Evolutionary conservation across 1,284 basidiomycete species (phyloP).

Genomic region (Mycena sp.): DNA sequence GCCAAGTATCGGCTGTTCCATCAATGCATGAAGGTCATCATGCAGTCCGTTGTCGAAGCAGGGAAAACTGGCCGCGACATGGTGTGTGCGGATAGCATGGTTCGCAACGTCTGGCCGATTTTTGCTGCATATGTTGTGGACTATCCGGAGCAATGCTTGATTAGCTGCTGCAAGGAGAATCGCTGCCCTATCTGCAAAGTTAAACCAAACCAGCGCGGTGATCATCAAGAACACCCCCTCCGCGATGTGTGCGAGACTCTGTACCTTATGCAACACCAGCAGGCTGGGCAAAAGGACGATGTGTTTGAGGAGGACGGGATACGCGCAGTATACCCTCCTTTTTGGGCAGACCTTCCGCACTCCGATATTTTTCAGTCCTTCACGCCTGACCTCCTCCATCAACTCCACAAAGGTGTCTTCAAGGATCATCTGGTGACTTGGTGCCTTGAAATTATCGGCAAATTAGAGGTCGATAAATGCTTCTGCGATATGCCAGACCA

Average conservation of each 20-base stretch:
- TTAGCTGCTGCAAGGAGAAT: no score
- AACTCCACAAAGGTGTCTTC: constrained; percentile 45
- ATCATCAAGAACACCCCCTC: constrained; percentile 13
- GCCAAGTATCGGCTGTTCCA: constrained; percentile 39
- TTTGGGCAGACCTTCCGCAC: constrained; percentile 37
- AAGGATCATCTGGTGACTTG: constrained; percentile 35
- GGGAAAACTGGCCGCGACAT: constrained; percentile 41
- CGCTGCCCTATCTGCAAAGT: constrained; percentile 42
- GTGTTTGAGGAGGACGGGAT: constrained; percentile 13
- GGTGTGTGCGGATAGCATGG: constrained; percentile 45
- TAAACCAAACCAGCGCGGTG: constrained; percentile 27
- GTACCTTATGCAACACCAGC: constrained; percentile 7
- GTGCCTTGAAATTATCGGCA: constrained; percentile 9
- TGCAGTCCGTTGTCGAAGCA: constrained; percentile 37
- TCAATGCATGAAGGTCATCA: constrained; percentile 36
- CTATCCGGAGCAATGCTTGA: constrained; percentile 44
- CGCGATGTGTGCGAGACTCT: constrained; percentile 18
- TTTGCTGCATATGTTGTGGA: no score
- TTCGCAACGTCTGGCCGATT: constrained; percentile 45
- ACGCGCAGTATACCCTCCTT: constrained; percentile 35
- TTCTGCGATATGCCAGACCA: constrained; percentile 38
- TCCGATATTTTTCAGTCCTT: constrained; percentile 35
- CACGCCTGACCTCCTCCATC: constrained; percentile 42
- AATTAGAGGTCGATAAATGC: constrained; percentile 40
- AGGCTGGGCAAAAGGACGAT: constrained; percentile 4